Base-by-base conservation (phyloP, 169 alveolate species). In the Babesia ovata region DNA sequence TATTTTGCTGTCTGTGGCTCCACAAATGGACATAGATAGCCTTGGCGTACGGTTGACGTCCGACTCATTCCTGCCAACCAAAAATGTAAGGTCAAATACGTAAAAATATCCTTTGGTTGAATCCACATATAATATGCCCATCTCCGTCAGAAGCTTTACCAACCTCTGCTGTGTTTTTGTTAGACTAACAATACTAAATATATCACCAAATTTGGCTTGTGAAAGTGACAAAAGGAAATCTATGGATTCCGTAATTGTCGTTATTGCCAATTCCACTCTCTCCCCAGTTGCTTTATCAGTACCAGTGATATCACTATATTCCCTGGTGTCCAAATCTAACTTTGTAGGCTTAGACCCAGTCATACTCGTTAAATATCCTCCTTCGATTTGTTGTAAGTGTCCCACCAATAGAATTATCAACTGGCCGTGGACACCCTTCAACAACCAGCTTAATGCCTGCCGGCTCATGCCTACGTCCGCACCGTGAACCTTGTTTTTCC, bases 371-470 rank as follows among this genome's bases (percentile, higher is more conserved):
- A 82, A 52, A 39, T 52, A 66, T 17, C 88, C 93, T 28, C 72
- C 65, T 19, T 89, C 87, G 16, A 92, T 77, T 44, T 86, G 42
- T 57, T 92, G 93, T 49, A 87, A 77, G 58, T 91, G 86, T 22
- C 91, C 95, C 13, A 88, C 88, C 26, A 92, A 65, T 29, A 92
- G 69, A 16, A 95, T 91, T 45, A 65, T 66, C 49, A 92, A 66
- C 85, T 92, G 94, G 48, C 86, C 81, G 45, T 87, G 59, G 10
- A 91, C 76, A 49, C 92, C 95, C 75, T 91, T 91, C 57, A 92
- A 61, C 54, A 92, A 60, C 95, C 95, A 92, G 19, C 93, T 84
- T 56, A 92, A 79, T 4, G 95, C 94, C 65, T 91, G 95, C 29
- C 93, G 63, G 48, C 90, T 81, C 92, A 92, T 91, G 45, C 70